Conservation (phyloP, 148 eudicot genomes). For the Gaultheria prostrata region DNA sequence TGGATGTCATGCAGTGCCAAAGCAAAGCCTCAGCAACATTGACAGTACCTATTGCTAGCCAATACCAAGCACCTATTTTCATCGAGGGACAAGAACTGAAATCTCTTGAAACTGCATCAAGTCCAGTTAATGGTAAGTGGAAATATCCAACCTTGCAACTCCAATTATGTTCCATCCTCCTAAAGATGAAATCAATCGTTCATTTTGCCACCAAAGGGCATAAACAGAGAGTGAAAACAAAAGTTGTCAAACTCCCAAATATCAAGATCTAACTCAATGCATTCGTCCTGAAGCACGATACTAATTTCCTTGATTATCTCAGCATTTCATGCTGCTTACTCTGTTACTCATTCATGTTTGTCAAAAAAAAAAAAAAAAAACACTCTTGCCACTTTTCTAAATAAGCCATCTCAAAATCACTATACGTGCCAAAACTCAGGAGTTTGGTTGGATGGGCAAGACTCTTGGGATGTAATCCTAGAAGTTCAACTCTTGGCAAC, state of each 20-base stretch:
- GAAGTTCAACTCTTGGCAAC: background rate
- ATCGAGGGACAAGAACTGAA: slow-evolving; percentile 25
- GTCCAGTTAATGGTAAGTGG: slow-evolving; percentile 28
- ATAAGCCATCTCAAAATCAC: background rate
- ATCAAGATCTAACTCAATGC: background rate
- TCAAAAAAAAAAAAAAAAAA: background rate
- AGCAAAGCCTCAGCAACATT: slow-evolving; percentile 9
- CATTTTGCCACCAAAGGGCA: background rate
- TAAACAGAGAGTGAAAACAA: background rate
- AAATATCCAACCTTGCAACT: slow-evolving; percentile 2
- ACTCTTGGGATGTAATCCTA: background rate
- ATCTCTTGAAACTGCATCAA: slow-evolving; percentile 30
- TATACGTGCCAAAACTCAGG: background rate
- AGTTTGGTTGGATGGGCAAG: background rate
- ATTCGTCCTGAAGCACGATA: background rate
- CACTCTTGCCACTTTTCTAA: background rate
- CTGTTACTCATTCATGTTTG: background rate
- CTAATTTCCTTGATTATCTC: background rate
- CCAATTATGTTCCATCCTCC: background rate
- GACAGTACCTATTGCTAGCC: slow-evolving; percentile 12
- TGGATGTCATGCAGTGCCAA: slow-evolving; percentile 38
- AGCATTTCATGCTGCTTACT: background rate
- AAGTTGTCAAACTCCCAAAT: background rate
- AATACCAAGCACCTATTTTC: slow-evolving; percentile 19
- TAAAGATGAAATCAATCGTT: background rate